Evolutionary conservation across 2,329 filamentous ascomycete genomes (phyloP).

Genomic region (Talaromyces marneffei): DNA sequence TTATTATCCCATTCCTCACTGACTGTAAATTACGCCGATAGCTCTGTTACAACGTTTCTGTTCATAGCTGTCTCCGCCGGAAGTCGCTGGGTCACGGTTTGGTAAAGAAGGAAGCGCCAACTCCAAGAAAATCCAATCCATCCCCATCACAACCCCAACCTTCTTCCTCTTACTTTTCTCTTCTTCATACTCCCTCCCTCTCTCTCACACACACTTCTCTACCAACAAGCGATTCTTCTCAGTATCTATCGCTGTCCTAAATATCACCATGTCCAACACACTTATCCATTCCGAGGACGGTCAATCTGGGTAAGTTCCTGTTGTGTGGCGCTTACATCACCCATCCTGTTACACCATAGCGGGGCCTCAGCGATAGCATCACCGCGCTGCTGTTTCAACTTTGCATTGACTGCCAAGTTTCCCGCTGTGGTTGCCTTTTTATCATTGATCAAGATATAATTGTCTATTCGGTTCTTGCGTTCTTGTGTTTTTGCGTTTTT

Average conservation of each 20-base stretch:
- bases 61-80: slow-evolving; percentile 10
- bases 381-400: background rate
- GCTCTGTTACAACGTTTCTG: background rate
- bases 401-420: background rate
- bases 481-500: background rate
- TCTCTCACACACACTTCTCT: background rate
- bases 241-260: background rate
- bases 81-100: slow-evolving; percentile 14
- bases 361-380: slow-evolving; percentile 3
- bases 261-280: slow-evolving; percentile 45
- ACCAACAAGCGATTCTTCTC: background rate
- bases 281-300: slow-evolving; percentile 47
- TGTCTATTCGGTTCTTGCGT: background rate
- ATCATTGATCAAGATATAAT: background rate
- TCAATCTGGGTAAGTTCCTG: slow-evolving; percentile 46
- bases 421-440: background rate
- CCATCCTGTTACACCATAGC: slow-evolving; percentile 10
- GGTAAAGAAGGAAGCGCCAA: background rate
- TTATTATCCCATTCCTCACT: too few species aligned
- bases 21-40: background rate
- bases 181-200: background rate
- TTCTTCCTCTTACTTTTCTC: background rate
- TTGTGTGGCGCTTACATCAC: slow-evolving; percentile 36
- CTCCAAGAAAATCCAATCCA: background rate
- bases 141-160: slow-evolving; percentile 11